A percentile compares a stretch with the other conserved stretches of the same genome.
phyloP scores from a whole-genome alignment of 805 yeast species.

The Kodamaea hsintzibuensis region DNA sequence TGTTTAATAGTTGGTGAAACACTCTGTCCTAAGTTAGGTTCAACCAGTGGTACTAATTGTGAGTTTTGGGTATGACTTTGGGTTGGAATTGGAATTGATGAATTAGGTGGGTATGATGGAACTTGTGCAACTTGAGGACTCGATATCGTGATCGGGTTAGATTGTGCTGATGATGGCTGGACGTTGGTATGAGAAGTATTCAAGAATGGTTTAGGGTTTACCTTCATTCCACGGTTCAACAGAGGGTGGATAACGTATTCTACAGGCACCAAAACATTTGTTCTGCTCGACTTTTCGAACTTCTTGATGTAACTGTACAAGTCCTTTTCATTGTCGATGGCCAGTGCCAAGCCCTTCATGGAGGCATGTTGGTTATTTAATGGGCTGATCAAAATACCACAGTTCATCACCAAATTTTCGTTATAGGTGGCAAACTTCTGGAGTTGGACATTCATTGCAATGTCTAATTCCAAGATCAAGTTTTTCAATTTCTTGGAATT shows the following conservation, averaged over 20 bases:
- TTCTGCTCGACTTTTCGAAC: constrained; percentile 34
- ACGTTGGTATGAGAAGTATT: constrained; percentile 13
- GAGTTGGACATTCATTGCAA: constrained; percentile 84
- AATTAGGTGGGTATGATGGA: not conserved
- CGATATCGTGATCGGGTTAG: not conserved
- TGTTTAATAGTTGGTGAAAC: not conserved
- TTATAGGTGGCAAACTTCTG: constrained; percentile 86
- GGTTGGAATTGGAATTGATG: not conserved
- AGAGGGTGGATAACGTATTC: constrained; percentile 73
- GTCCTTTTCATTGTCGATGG: constrained; percentile 82
- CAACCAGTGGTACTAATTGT: not conserved
- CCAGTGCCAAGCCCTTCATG: constrained; percentile 73
- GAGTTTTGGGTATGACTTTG: constrained; percentile 6
- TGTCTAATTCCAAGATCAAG: constrained; percentile 81
- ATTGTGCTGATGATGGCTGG: not conserved
- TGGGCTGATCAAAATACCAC: constrained; percentile 83
- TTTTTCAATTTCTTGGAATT: constrained; percentile 70
- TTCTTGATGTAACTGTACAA: constrained; percentile 66
- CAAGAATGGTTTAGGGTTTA: constrained; percentile 34
- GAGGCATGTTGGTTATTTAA: constrained; percentile 56
- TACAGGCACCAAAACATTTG: constrained; percentile 54
- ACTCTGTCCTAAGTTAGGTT: not conserved
- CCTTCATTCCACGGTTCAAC: constrained; percentile 39
- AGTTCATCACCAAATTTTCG: constrained; percentile 79
- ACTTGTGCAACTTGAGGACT: not conserved